Evolutionary conservation across 129 eudicot genomes (phyloP).

Genomic region (Lonicera japonica): DNA sequence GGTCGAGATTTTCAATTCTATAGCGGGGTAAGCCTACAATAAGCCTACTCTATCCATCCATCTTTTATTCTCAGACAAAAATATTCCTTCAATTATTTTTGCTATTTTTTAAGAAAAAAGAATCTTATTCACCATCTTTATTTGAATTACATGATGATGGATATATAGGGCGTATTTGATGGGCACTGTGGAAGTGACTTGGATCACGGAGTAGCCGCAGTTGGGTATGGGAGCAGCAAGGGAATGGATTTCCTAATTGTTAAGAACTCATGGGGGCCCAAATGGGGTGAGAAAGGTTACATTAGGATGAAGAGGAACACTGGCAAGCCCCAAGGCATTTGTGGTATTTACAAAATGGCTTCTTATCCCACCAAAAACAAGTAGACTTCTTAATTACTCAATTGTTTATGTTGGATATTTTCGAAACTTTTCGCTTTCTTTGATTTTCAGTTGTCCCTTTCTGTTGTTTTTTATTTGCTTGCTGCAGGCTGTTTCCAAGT

Average conservation of each 20-base stretch:
- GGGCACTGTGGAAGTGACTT: conserved; percentile 74
- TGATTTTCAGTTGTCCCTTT: background rate
- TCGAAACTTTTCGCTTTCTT: background rate
- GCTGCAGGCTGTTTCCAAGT: too few species aligned
- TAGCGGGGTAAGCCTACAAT: conserved; percentile 59
- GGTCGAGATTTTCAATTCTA: conserved; percentile 88
- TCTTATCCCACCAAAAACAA: conserved; percentile 66
- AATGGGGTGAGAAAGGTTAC: conserved; percentile 88
- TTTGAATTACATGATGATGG: too few species aligned
- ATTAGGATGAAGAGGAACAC: conserved; percentile 78
- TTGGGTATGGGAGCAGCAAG: conserved; percentile 67
- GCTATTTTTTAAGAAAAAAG: too few species aligned
- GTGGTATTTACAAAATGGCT: conserved; percentile 82
- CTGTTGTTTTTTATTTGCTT: background rate
- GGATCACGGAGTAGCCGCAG: conserved; percentile 89
- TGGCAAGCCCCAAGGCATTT: conserved; percentile 61
- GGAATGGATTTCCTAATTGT: conserved; percentile 53
- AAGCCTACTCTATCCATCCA: background rate
- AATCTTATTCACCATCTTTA: too few species aligned
- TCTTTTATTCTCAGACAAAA: too few species aligned
- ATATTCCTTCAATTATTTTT: background rate
- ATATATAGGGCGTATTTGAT: conserved; percentile 61
- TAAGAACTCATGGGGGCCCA: conserved; percentile 81
- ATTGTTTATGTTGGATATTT: background rate
- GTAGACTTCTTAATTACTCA: conserved; percentile 13